Percentiles rank a stretch among this genome's conserved stretches.
These are phyloP conservation scores for Musa acuminata DNA, from an alignment of 176 grass and related monocot genomes.

Conservation along the genomic window DNA sequence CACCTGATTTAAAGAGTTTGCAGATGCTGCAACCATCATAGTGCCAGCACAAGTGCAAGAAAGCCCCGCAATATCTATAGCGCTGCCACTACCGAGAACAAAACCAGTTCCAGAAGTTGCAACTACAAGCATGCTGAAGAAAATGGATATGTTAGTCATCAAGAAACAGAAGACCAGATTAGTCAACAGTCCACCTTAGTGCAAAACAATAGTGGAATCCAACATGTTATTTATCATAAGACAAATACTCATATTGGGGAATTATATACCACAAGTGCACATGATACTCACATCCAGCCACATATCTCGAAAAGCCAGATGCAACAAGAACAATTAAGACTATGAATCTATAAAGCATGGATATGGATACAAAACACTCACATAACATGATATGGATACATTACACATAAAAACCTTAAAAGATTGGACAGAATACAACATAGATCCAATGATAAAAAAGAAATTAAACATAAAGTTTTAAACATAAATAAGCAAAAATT, in stretches of 20 bases:
- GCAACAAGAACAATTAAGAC: neutral
- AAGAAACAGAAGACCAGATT: slow-evolving; percentile 3
- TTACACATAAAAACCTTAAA: neutral
- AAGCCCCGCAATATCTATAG: slow-evolving; percentile 63
- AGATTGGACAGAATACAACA: neutral
- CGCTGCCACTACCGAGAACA: slow-evolving; percentile 72
- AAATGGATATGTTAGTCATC: slow-evolving; percentile 4
- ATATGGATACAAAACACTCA: neutral
- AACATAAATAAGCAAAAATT: neutral
- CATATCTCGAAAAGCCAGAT: neutral
- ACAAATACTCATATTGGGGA: neutral
- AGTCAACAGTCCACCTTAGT: neutral
- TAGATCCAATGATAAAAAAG: neutral
- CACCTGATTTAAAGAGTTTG: slow-evolving; percentile 93
- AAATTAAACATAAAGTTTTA: neutral
- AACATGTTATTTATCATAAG: neutral
- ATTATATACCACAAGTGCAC: neutral
- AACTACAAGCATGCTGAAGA: slow-evolving; percentile 81
- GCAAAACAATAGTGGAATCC: slow-evolving; percentile 1
- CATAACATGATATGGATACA: neutral
- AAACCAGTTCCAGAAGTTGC: slow-evolving; percentile 94
- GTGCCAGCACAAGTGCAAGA: slow-evolving; percentile 91
- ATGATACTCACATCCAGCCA: neutral
- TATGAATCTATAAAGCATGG: neutral
- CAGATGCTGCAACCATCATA: slow-evolving; percentile 99